phyloP scores from a whole-genome alignment of 148 eudicot genomes.

The Euryodendron excelsum region DNA sequence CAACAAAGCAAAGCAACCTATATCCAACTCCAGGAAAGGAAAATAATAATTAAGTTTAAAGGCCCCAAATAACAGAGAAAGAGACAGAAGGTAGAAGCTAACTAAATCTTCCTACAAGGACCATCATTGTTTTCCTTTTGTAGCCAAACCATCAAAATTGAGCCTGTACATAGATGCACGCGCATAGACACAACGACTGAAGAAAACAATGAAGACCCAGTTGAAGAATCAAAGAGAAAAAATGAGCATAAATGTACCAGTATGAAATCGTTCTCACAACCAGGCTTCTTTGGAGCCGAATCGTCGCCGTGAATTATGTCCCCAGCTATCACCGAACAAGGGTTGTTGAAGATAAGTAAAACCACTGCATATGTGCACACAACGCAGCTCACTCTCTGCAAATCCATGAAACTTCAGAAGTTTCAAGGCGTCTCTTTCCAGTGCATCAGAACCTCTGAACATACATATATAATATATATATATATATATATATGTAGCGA shows the following conservation, averaged over 20 bases:
- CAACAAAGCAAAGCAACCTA: not conserved
- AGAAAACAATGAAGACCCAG: conserved; percentile 28
- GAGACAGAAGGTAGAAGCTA: too few relatives aligned
- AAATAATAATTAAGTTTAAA: too few relatives aligned
- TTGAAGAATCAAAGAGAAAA: conserved; percentile 13
- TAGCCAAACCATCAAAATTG: not conserved
- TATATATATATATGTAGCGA: not conserved
- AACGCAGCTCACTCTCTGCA: conserved; percentile 17
- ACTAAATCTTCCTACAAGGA: not conserved
- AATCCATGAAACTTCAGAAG: conserved; percentile 36
- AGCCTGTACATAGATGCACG: not conserved
- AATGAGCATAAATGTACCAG: conserved; percentile 36
- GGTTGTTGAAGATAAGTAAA: conserved; percentile 20
- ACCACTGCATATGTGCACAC: conserved; percentile 14
- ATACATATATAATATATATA: too few relatives aligned
- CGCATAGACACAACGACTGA: not conserved
- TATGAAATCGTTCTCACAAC: conserved; percentile 79
- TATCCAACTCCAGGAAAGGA: too few relatives aligned
- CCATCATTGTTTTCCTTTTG: not conserved
- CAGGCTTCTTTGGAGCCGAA: conserved; percentile 76
- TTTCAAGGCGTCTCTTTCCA: not conserved
- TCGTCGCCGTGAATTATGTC: conserved; percentile 82
- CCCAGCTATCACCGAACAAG: conserved; percentile 50
- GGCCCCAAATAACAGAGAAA: not conserved
- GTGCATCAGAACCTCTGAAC: too few relatives aligned